Percentiles rank a stretch among this genome's conserved stretches.
phyloP scores from a whole-genome alignment of 495 filamentous ascomycete genomes.

The Aspergillus incahuasiensis region DNA sequence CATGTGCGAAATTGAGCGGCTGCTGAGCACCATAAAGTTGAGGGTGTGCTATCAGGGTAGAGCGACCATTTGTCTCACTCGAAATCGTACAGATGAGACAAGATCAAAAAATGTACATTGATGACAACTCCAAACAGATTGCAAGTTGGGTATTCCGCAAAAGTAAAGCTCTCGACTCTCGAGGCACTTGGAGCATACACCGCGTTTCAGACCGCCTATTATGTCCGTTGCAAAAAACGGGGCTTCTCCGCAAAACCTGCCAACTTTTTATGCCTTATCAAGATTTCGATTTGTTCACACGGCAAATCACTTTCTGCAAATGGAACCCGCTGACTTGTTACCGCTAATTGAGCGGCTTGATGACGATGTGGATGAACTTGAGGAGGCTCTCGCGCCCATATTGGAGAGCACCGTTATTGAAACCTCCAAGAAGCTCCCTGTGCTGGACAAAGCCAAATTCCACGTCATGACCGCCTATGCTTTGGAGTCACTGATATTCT shows the following conservation, averaged over 20 bases:
- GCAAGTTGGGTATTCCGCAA: neutral
- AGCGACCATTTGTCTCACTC: slow-evolving; percentile 1
- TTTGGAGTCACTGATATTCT: slow-evolving; percentile 88
- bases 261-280: neutral
- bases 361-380: slow-evolving; percentile 69
- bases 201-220: neutral
- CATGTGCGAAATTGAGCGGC: slow-evolving; percentile 36
- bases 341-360: slow-evolving; percentile 66
- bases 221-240: neutral
- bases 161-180: too few species aligned
- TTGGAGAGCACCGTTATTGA: slow-evolving; percentile 59
- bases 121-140: neutral
- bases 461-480: slow-evolving; percentile 80
- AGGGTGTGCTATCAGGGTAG: neutral
- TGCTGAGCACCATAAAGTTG: neutral
- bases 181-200: neutral
- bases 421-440: slow-evolving; percentile 70
- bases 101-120: neutral
- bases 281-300: neutral
- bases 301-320: slow-evolving; percentile 7
- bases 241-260: neutral
- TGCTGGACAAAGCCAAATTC: slow-evolving; percentile 91
- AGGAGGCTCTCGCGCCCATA: slow-evolving; percentile 65
- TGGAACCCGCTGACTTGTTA: slow-evolving; percentile 43
- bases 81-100: neutral